These are phyloP conservation scores for Nemania abortiva DNA, from an alignment of 2,329 filamentous ascomycete species.

Conservation along the genomic window DNA sequence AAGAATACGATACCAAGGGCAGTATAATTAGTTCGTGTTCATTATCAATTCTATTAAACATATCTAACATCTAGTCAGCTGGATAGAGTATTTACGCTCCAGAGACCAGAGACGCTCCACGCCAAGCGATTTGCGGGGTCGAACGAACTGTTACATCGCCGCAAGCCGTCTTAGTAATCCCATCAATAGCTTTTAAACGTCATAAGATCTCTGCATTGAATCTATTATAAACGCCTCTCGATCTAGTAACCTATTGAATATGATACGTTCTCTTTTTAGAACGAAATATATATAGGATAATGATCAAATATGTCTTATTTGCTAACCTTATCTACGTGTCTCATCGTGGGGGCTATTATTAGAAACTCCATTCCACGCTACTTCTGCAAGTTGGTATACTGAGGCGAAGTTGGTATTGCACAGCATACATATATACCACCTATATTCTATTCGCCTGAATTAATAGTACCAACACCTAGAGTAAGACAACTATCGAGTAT, in stretches of 20 bases:
- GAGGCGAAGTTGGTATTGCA: not conserved
- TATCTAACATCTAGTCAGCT: no score
- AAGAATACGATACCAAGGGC: not conserved
- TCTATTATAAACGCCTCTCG: not conserved
- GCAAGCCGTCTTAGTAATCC: not conserved
- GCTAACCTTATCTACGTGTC: not conserved
- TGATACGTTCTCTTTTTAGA: not conserved
- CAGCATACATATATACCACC: not conserved
- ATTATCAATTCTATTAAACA: not conserved
- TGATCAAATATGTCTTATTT: not conserved
- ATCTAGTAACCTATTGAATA: not conserved
- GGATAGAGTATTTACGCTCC: not conserved
- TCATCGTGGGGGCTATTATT: constrained; percentile 13
- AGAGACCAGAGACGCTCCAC: not conserved
- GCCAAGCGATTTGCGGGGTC: constrained; percentile 29
- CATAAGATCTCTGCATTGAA: not conserved
- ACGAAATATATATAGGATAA: not conserved
- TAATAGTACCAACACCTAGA: not conserved
- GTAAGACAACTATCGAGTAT: not conserved
- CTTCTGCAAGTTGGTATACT: constrained; percentile 8
- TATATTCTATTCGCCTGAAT: not conserved
- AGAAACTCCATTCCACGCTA: not conserved
- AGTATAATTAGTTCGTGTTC: not conserved
- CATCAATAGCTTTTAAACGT: not conserved
- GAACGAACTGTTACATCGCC: constrained; percentile 11